Evolutionary conservation across 345 rosid species (phyloP).

Genomic region (Clausena lansium): DNA sequence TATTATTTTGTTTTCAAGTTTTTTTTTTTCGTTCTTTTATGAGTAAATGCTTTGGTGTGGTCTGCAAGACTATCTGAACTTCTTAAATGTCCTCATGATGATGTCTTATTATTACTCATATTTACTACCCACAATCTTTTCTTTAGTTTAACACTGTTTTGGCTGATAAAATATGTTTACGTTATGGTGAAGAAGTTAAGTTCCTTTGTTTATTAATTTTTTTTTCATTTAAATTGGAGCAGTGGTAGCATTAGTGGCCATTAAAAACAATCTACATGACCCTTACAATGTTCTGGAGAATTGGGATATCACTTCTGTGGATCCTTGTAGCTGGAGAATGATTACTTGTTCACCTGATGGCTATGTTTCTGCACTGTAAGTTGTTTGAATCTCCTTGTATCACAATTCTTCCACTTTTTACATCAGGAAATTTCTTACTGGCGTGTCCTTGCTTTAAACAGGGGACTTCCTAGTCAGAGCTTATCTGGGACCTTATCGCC

Average conservation of each 20-base stretch:
- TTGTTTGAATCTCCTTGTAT: conserved; percentile 13
- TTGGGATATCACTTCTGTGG: conserved; percentile 97
- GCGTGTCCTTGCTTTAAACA: conserved; percentile 28
- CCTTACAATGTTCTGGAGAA: conserved; percentile 89
- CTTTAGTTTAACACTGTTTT: conserved; percentile 3
- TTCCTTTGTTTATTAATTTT: conserved; percentile 6
- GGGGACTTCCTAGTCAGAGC: conserved; percentile 95
- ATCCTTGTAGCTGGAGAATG: conserved; percentile 99
- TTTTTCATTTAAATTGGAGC: conserved; percentile 36
- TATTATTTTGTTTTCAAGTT: background rate
- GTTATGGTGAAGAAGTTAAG: background rate
- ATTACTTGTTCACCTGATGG: conserved; percentile 81
- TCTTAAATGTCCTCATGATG: background rate
- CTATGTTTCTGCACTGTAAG: conserved; percentile 89
- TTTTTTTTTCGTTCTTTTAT: conserved; percentile 11
- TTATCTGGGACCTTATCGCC: conserved; percentile 92
- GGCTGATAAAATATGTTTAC: conserved; percentile 6
- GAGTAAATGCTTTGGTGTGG: conserved; percentile 20
- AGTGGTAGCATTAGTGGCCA: conserved; percentile 91
- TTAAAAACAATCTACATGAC: conserved; percentile 74
- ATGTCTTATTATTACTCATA: background rate
- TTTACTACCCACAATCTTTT: background rate
- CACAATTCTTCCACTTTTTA: background rate
- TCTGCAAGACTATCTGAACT: conserved; percentile 11
- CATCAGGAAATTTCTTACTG: background rate